These are phyloP conservation scores for Parachaetomium inaequale DNA, from an alignment of 495 filamentous ascomycete genomes.

Conservation along the genomic window DNA sequence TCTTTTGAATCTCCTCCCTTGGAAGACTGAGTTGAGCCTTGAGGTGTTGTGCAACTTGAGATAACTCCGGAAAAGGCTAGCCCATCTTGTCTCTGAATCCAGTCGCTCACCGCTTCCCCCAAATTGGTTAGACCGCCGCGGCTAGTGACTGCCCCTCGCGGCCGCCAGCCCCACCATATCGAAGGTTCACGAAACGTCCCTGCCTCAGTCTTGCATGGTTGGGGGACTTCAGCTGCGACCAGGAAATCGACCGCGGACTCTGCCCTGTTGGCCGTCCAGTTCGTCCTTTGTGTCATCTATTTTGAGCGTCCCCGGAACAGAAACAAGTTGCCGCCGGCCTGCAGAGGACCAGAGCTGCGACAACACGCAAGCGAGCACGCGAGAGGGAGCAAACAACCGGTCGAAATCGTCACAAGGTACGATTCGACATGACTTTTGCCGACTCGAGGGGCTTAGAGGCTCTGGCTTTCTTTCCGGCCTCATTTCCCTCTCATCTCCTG, in stretches of 20 bases:
- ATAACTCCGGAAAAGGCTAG: too few relatives aligned
- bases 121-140: neutral
- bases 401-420: neutral
- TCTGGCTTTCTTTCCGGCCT: neutral
- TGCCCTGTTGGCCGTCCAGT: neutral
- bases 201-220: constrained; percentile 7
- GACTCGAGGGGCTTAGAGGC: neutral
- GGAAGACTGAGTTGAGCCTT: too few relatives aligned
- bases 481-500: neutral
- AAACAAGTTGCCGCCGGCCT: neutral
- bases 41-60: too few relatives aligned
- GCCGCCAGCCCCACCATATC: constrained; percentile 32
- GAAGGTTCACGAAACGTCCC: constrained; percentile 34
- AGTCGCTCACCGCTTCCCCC: constrained; percentile 2
- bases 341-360: neutral
- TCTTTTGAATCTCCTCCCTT: too few relatives aligned
- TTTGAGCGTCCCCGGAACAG: neutral
- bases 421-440: neutral
- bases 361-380: neutral
- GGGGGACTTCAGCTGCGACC: neutral
- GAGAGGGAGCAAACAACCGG: neutral
- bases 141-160: constrained; percentile 1
- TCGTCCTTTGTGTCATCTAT: neutral
- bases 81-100: too few relatives aligned
- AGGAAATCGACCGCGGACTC: neutral